Percentiles rank a stretch among this genome's conserved stretches.
These are phyloP conservation scores for Syzygium aqueum DNA, from an alignment of 345 rosid species.

Conservation along the genomic window DNA sequence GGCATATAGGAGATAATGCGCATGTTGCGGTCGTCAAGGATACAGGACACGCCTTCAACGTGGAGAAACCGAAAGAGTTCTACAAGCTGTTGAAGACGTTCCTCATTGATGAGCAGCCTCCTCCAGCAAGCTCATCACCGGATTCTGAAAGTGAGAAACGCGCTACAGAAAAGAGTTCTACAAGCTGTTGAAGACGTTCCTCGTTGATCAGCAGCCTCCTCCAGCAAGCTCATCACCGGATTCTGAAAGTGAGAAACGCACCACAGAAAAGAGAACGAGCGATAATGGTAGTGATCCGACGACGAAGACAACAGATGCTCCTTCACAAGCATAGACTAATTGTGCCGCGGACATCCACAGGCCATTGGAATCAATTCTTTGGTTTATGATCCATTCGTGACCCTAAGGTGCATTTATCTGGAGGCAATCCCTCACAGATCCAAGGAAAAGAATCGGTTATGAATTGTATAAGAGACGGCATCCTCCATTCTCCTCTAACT, in stretches of 20 bases:
- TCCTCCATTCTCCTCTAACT: background rate
- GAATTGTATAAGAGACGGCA: background rate
- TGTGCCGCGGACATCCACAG: background rate
- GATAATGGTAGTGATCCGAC: background rate
- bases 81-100: slow-evolving; percentile 40
- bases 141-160: background rate
- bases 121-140: background rate
- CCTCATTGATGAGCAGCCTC: slow-evolving; percentile 10
- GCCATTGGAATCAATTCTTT: background rate
- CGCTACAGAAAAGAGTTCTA: slow-evolving; percentile 1
- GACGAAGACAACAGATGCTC: background rate
- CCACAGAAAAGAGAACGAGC: background rate
- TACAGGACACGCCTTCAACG: slow-evolving; percentile 55
- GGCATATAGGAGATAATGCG: slow-evolving; percentile 57
- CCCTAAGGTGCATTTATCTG: background rate
- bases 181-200: slow-evolving; percentile 45
- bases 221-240: background rate
- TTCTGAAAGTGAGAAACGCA: background rate
- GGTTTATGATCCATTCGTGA: background rate
- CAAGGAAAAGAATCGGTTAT: background rate
- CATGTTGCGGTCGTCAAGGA: slow-evolving; percentile 44
- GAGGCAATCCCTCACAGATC: background rate
- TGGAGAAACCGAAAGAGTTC: slow-evolving; percentile 46
- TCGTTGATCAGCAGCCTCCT: slow-evolving; percentile 5
- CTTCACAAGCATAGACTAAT: background rate